Conservation (phyloP, 106 monocot species). For the Gastrodia elata region DNA sequence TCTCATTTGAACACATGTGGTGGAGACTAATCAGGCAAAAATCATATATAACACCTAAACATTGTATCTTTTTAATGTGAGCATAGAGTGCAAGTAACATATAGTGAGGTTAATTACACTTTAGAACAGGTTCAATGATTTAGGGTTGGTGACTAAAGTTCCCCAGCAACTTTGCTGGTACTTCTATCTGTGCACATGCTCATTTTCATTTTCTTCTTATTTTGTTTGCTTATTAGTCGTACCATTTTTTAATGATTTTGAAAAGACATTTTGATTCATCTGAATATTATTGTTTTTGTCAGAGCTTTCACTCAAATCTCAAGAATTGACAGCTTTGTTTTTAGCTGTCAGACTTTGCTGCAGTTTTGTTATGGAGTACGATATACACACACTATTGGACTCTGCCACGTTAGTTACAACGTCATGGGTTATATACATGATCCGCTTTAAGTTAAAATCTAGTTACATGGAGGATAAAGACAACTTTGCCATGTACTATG, state of each 20-base stretch:
- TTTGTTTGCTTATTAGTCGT: not conserved
- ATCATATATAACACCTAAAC: too few species aligned
- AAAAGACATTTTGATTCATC: not conserved
- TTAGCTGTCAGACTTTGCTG: constrained; percentile 65
- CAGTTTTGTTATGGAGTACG: constrained; percentile 74
- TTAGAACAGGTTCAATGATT: too few species aligned
- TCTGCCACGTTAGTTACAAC: constrained; percentile 48
- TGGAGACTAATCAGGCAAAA: too few species aligned
- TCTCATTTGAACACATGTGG: too few species aligned
- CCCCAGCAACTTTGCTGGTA: too few species aligned
- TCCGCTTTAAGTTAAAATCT: constrained; percentile 52
- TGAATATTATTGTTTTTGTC: not conserved
- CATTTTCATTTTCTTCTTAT: not conserved
- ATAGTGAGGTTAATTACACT: too few species aligned
- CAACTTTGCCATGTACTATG: constrained; percentile 54
- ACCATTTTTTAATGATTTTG: not conserved
- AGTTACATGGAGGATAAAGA: constrained; percentile 80
- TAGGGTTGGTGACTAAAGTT: too few species aligned
- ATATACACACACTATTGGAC: constrained; percentile 67
- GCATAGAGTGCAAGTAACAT: too few species aligned
- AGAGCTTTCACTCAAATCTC: constrained; percentile 68
- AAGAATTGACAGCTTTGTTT: constrained; percentile 64
- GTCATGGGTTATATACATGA: constrained; percentile 74
- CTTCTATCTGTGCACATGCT: too few species aligned
- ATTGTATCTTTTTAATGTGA: too few species aligned